A percentile compares a stretch with the other conserved stretches of the same genome.
Conservation (phyloP, 2,329 filamentous ascomycete species). For the Pseudocercospora vitis region DNA sequence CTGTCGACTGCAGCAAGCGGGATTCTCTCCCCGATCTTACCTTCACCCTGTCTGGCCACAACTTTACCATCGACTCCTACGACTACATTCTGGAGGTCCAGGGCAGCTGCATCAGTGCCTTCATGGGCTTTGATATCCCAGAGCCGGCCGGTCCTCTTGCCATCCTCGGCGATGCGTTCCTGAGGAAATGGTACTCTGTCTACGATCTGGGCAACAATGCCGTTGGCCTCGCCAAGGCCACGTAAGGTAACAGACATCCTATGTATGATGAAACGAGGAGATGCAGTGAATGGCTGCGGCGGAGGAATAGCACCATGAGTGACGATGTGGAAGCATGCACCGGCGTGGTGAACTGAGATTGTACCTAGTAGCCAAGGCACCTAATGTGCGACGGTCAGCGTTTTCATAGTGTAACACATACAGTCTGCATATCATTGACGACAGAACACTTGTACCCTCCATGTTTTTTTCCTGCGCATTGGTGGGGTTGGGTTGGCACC, state of each 20-base stretch:
- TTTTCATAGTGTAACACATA: slow-evolving; percentile 20
- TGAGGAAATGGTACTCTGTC: slow-evolving; percentile 88
- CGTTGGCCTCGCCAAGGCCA: slow-evolving; percentile 85
- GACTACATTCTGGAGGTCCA: slow-evolving; percentile 97
- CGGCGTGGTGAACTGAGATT: slow-evolving; percentile 10
- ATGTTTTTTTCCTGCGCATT: too few species aligned
- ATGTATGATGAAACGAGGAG: slow-evolving; percentile 10
- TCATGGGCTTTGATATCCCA: slow-evolving; percentile 89
- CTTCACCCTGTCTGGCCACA: slow-evolving; percentile 85
- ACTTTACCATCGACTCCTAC: slow-evolving; percentile 84
- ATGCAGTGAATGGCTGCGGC: slow-evolving; percentile 12
- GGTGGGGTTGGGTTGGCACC: too few species aligned
- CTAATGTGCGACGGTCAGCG: slow-evolving; percentile 7
- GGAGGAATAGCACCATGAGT: slow-evolving; percentile 6
- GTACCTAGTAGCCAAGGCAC: slow-evolving; percentile 17
- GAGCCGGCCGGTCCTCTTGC: slow-evolving; percentile 86
- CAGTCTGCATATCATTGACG: slow-evolving; percentile 11
- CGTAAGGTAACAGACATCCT: slow-evolving; percentile 50
- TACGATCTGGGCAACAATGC: slow-evolving; percentile 89
- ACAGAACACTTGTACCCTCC: not conserved
- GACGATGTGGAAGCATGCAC: slow-evolving; percentile 2
- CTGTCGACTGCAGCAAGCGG: slow-evolving; percentile 82
- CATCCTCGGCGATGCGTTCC: slow-evolving; percentile 84
- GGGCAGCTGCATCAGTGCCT: slow-evolving; percentile 93
- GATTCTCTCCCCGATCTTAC: slow-evolving; percentile 83